Evolutionary conservation across 805 yeast species (phyloP), one percentile per base, ranked within the genome.

Genomic region (Kluyveromyces aestuarii): DNA sequence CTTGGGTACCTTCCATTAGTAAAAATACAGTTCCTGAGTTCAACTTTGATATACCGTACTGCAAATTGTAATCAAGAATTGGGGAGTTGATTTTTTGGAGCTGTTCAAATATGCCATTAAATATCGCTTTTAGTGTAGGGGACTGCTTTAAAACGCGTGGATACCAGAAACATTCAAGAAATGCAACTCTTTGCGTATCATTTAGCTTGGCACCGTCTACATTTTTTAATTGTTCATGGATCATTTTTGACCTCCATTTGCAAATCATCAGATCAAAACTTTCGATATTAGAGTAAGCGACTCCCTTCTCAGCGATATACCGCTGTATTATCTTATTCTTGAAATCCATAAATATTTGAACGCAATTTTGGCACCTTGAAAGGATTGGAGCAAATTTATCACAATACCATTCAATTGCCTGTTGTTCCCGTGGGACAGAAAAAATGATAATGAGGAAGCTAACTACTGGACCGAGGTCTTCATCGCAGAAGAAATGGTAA

Each of bases 401-500:
- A 44, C 72, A 70, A 47, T 74, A 63, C 72, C 78, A 73, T 6
- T 56, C 57, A 16, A 75, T 67, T 1, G 75, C 72, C n/a, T 69
- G 72, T 37, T 69, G 69, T 25, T 71, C 76, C 50, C 57, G 62
- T 18, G 45, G 45, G 55, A 82, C 81, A 2, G 89, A 81, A 59
- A 82, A 81, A 50, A 81, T 66, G 14, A 84, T 76, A 47, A 83
- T 62, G 9, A 75, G 67, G 57, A 81, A 81, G 13, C 74, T 70
- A 9, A 83, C 69, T 18, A 79, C 70, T 2, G 78, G 75, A 40
- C 66, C 68, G 50, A 76, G 66, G 30, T 62, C 61, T 8, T 68
- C 67, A 56, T 80, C 76, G 62, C 89, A 82, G 60, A 81, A 84
- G 55, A 77, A 64, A 53, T 83, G 86, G 38, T 49, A 56, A 21